These are phyloP conservation scores for Suillus subalutaceus DNA, from an alignment of 768 basidiomycete species.

Conservation along the genomic window DNA sequence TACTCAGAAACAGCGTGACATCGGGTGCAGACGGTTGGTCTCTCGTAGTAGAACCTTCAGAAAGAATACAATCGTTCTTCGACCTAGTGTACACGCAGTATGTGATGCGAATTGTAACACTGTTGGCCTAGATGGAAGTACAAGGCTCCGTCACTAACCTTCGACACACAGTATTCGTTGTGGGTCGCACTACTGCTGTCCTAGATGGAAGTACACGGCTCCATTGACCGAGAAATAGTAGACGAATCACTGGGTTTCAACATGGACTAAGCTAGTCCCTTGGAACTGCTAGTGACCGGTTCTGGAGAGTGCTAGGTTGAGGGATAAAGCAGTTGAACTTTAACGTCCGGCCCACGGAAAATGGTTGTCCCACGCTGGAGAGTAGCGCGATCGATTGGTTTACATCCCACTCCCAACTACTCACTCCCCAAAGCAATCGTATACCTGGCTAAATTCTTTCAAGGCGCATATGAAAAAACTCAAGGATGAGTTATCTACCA, in stretches of 20 bases:
- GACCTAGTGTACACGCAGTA: background rate
- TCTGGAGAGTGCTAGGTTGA: background rate
- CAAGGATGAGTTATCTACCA: conserved; percentile 66
- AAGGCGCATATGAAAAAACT: conserved; percentile 78
- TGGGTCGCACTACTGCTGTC: background rate
- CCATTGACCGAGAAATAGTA: background rate
- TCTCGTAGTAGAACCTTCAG: background rate
- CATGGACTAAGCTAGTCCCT: background rate
- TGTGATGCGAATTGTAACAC: background rate
- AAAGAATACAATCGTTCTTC: background rate
- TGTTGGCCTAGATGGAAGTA: conserved; percentile 1
- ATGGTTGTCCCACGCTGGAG: background rate
- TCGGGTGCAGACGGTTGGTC: background rate
- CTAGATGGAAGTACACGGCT: background rate
- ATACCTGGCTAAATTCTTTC: conserved; percentile 74
- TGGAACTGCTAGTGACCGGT: background rate
- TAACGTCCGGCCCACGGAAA: background rate
- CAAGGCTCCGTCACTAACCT: background rate
- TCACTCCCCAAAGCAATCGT: conserved; percentile 58
- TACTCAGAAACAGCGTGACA: background rate
- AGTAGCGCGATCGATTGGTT: background rate
- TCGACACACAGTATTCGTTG: conserved; percentile 1
- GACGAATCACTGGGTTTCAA: background rate
- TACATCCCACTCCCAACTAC: conserved; percentile 26
- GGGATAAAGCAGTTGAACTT: background rate